Percentiles rank a stretch among this genome's conserved stretches.
Evolutionary conservation across 768 basidiomycete genomes (phyloP).

Genomic region (Pisolithus sp.): DNA sequence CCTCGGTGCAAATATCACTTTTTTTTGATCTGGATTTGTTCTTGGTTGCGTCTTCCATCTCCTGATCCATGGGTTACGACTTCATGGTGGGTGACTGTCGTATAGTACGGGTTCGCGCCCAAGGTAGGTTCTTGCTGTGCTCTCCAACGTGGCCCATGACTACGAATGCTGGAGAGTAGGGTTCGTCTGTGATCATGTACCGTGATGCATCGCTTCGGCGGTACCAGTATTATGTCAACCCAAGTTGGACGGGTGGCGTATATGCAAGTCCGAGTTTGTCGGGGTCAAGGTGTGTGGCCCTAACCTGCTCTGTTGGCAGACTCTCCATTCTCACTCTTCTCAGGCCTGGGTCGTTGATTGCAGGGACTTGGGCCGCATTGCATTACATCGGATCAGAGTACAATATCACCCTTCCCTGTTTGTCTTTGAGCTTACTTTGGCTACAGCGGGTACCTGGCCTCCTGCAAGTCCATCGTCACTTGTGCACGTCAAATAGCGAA

Average conservation of each 20-base stretch:
- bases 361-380: constrained; percentile 96
- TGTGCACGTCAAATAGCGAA: constrained; percentile 66
- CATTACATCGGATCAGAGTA: constrained; percentile 86
- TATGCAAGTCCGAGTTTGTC: constrained; percentile 88
- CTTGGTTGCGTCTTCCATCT: not conserved
- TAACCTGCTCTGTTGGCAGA: no score
- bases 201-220: constrained; percentile 65
- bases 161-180: constrained; percentile 36
- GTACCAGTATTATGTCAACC: constrained; percentile 82
- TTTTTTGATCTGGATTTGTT: not conserved
- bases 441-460: constrained; percentile 76
- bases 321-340: not conserved
- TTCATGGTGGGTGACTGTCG: not conserved
- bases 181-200: constrained; percentile 94
- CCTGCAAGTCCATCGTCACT: constrained; percentile 77
- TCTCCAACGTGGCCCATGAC: not conserved
- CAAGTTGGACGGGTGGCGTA: constrained; percentile 81
- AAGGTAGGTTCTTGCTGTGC: constrained; percentile 45
- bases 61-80: no score
- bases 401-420: constrained; percentile 19
- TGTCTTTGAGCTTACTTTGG: not conserved
- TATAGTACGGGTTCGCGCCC: constrained; percentile 87
- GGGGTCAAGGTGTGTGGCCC: constrained; percentile 66
- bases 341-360: constrained; percentile 88
- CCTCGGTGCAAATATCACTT: no score